Percentiles rank a stretch among this genome's conserved stretches.
Evolutionary conservation across 805 yeast genomes (phyloP).

Genomic region (Limtongia smithiae): DNA sequence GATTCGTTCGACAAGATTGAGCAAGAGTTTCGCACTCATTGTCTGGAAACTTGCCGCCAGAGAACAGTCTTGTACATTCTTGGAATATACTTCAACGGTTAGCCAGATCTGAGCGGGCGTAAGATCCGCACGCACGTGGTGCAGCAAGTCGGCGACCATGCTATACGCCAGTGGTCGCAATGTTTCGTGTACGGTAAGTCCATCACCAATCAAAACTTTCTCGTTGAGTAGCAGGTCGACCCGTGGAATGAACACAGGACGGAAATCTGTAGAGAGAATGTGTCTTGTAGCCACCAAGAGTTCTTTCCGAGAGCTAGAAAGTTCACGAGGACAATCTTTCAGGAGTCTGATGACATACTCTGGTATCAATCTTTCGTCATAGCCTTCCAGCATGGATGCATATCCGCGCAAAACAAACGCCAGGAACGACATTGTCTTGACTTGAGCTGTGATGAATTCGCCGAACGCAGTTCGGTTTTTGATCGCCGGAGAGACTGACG

Average conservation of each 20-base stretch:
- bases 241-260: conserved; percentile 77
- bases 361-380: conserved; percentile 69
- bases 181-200: conserved; percentile 85
- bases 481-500: conserved; percentile 71
- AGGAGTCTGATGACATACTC: conserved; percentile 78
- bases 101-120: conserved; percentile 81
- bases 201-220: conserved; percentile 83
- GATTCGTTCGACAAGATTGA: conserved; percentile 85
- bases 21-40: conserved; percentile 87
- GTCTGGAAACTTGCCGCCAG: conserved; percentile 88
- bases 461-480: conserved; percentile 75
- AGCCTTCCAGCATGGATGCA: conserved; percentile 57
- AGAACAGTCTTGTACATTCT: conserved; percentile 72
- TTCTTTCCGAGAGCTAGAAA: conserved; percentile 84
- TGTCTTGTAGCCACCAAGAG: conserved; percentile 91
- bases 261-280: conserved; percentile 84
- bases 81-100: conserved; percentile 78
- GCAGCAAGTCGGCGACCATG: conserved; percentile 92
- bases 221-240: conserved; percentile 83
- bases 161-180: conserved; percentile 90
- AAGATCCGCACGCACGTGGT: conserved; percentile 80
- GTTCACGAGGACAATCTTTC: conserved; percentile 93
- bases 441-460: conserved; percentile 88
- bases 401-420: conserved; percentile 89
- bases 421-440: conserved; percentile 90